These are phyloP conservation scores for Camellia lanceoleosa DNA, from an alignment of 148 eudicot genomes.

Conservation along the genomic window DNA sequence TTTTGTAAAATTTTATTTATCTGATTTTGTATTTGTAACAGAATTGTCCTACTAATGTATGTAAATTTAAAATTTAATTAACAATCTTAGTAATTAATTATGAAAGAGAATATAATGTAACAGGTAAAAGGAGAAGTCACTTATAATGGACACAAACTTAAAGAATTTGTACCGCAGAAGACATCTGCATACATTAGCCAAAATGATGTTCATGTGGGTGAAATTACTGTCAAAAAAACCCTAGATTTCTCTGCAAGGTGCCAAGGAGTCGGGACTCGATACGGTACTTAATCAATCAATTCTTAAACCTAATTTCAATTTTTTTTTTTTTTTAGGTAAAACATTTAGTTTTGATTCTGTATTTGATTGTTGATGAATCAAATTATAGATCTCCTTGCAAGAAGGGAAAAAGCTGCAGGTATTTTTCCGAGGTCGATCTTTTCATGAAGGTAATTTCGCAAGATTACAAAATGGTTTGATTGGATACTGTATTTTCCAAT, in stretches of 20 bases:
- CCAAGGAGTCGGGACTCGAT: conserved; percentile 85
- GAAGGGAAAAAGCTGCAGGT: conserved; percentile 69
- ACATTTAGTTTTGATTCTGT: background rate
- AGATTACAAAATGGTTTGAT: background rate
- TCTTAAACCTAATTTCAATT: background rate
- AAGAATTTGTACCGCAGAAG: conserved; percentile 81
- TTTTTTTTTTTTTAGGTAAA: too few relatives aligned
- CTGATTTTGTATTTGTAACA: too few relatives aligned
- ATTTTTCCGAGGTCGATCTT: conserved; percentile 77
- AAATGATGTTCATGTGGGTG: conserved; percentile 90
- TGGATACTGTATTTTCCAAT: too few relatives aligned
- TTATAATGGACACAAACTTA: conserved; percentile 69
- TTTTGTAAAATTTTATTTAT: too few relatives aligned
- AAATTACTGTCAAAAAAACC: conserved; percentile 95
- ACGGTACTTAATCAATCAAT: conserved; percentile 40
- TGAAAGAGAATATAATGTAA: too few relatives aligned
- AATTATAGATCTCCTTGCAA: conserved; percentile 61
- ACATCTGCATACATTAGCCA: conserved; percentile 96
- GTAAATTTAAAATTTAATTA: too few relatives aligned
- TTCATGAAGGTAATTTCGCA: conserved; percentile 76
- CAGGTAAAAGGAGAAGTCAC: conserved; percentile 54
- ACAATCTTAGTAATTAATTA: too few relatives aligned
- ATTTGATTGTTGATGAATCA: background rate
- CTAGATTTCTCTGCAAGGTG: conserved; percentile 93
- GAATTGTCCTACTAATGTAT: too few relatives aligned